Conservation (phyloP, 257 asterid genomes). For the Ilex aquifolium region DNA sequence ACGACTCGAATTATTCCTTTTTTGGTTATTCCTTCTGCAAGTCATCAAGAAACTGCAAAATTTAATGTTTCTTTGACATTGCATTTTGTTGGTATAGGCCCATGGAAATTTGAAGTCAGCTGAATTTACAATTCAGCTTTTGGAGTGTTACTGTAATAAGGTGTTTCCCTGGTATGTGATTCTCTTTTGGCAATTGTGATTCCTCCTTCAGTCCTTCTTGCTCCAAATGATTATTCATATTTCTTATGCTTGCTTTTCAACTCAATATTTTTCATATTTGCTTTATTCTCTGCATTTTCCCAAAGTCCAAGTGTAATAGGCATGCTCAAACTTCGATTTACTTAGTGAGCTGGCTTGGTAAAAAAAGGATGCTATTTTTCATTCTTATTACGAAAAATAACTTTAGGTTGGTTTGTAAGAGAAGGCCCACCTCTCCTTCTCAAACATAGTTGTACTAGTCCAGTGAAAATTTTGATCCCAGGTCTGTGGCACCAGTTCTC, state of each 20-base stretch:
- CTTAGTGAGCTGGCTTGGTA: neutral
- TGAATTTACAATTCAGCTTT: conserved; percentile 47
- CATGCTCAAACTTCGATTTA: no score
- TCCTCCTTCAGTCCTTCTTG: neutral
- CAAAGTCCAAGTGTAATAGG: no score
- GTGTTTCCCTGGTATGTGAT: conserved; percentile 76
- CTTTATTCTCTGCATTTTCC: no score
- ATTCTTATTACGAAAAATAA: neutral
- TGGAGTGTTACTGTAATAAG: conserved; percentile 63
- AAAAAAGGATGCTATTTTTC: neutral
- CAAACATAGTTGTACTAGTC: no score
- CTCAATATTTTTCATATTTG: no score
- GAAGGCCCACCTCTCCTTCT: no score
- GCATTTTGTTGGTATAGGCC: conserved; percentile 41
- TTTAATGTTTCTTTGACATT: conserved; percentile 11
- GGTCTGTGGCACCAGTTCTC: no score
- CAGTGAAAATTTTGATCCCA: no score
- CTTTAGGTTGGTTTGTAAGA: neutral
- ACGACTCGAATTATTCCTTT: neutral
- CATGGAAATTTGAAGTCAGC: conserved; percentile 39
- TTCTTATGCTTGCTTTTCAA: no score
- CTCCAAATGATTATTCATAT: neutral
- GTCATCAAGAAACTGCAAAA: neutral
- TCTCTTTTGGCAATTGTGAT: neutral
- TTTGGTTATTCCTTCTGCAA: neutral